Base-by-base conservation (phyloP, 495 filamentous ascomycete genomes). In the Penicillium verhagenii region DNA sequence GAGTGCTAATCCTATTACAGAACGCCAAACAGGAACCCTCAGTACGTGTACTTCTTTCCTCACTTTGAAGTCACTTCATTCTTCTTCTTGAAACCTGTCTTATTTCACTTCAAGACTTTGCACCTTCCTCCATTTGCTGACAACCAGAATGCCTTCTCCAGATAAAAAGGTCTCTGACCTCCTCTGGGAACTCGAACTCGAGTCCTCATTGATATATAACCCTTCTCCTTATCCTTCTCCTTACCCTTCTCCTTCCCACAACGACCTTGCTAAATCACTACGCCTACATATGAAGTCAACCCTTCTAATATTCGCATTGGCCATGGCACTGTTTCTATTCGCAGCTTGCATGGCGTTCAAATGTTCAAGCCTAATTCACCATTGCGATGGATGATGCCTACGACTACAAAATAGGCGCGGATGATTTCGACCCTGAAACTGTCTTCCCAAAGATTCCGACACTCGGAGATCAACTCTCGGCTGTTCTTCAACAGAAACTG, bases 371-470 rank as follows among this genome's bases (percentile, higher is more conserved):
- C 16, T 19, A 39, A 3, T 39, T 39, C 21, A 29, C 8, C 2
- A 10, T 29, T 29, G 28, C 28, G 28, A 29, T 4, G 28, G 3
- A 29, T 8, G 31, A 47, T 29, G 33, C 42, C 33, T 54, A 47
- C 25, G 21, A 20, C 39, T 51, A 56, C 21, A 45, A 38, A 14
- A 47, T 51, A 31, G 47, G 26, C 39, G 11, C 38, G 21, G 13
- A 47, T 14, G 39, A 47, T 9, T 52, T 51, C 6, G 19, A 47
- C 11, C 48, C 54, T 18, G 42, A 52, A 0, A 26, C 8, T 7
- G 9, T 42, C 16, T 52, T 52, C 23, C n/a, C n/a, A 1, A 42
- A 57, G 18, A 42, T 57, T 11, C 11, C 40, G 16, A 46, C 33
- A n/a, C 42, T 52, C 25, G 10, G 21, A 16, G 20, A 52, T 19